Conservation (phyloP, 257 asterid species). For the Solanum medicagineum region DNA sequence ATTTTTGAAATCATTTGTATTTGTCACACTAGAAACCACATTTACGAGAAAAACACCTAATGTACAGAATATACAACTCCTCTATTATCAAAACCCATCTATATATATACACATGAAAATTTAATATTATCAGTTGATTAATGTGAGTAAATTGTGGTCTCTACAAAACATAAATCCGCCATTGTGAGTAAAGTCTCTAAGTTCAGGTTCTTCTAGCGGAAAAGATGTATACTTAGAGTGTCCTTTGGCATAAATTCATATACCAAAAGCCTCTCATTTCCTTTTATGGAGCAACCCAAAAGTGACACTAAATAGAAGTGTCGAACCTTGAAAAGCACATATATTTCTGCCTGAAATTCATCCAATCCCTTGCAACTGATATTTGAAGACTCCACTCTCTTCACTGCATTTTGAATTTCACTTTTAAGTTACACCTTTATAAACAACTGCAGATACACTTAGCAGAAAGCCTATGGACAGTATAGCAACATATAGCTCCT, state of each 20-base stretch:
- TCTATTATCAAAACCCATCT: no score
- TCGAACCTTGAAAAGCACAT: constrained; percentile 54
- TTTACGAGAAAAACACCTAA: background rate
- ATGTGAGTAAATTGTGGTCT: no score
- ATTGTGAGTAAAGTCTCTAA: constrained; percentile 31
- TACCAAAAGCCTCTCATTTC: constrained; percentile 54
- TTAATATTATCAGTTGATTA: no score
- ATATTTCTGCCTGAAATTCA: constrained; percentile 39
- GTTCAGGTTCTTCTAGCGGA: constrained; percentile 29
- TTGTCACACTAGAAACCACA: constrained; percentile 26
- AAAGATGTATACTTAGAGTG: constrained; percentile 33
- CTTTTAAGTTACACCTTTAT: constrained; percentile 40
- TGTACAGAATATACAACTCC: background rate
- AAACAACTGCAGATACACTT: constrained; percentile 7
- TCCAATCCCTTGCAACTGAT: constrained; percentile 20
- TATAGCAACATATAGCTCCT: no score
- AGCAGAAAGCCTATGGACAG: no score
- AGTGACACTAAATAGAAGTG: constrained; percentile 69
- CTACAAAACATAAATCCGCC: no score
- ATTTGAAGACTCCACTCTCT: constrained; percentile 44
- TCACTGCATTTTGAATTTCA: constrained; percentile 49
- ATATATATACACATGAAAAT: no score
- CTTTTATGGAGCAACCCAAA: constrained; percentile 43
- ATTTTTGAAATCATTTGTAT: constrained; percentile 47
- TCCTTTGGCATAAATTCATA: constrained; percentile 44